phyloP scores from a whole-genome alignment of 495 filamentous ascomycete genomes.

The Talaromyces wortmannii region DNA sequence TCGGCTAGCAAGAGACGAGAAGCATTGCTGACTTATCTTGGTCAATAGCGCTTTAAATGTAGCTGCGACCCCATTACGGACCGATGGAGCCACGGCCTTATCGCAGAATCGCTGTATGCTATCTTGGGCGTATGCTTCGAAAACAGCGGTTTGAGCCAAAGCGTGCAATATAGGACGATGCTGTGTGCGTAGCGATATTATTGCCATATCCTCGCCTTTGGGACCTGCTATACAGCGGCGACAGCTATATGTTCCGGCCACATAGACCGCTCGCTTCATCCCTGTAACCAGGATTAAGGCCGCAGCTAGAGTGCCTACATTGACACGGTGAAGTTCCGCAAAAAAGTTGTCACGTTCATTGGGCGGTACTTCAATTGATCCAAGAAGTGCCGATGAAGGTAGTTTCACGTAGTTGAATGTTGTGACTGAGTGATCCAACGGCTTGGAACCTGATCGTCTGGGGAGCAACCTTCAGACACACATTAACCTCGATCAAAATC shows the following conservation, averaged over 20 bases:
- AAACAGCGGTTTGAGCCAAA: slow-evolving; percentile 19
- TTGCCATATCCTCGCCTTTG: slow-evolving; percentile 10
- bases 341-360: slow-evolving; percentile 19
- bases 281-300: slow-evolving; percentile 13
- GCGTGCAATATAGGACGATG: slow-evolving; percentile 25
- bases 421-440: slow-evolving; percentile 28
- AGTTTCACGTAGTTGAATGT: slow-evolving; percentile 25
- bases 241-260: slow-evolving; percentile 17
- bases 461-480: slow-evolving; percentile 12
- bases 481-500: too few relatives aligned
- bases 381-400: slow-evolving; percentile 18
- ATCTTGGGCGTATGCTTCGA: slow-evolving; percentile 18
- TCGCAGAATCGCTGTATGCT: slow-evolving; percentile 9
- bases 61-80: slow-evolving; percentile 14
- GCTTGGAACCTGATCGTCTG: slow-evolving; percentile 15
- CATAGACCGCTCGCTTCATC: slow-evolving; percentile 13
- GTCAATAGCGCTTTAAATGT: slow-evolving; percentile 19
- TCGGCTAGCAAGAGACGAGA: neutral
- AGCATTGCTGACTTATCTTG: neutral
- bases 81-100: slow-evolving; percentile 4
- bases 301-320: slow-evolving; percentile 18
- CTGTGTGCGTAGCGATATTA: slow-evolving; percentile 29
- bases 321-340: slow-evolving; percentile 14
- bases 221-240: slow-evolving; percentile 11
- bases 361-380: slow-evolving; percentile 6